phyloP scores from a whole-genome alignment of 1,284 basidiomycete species.

The Ceratobasidium sp. region DNA sequence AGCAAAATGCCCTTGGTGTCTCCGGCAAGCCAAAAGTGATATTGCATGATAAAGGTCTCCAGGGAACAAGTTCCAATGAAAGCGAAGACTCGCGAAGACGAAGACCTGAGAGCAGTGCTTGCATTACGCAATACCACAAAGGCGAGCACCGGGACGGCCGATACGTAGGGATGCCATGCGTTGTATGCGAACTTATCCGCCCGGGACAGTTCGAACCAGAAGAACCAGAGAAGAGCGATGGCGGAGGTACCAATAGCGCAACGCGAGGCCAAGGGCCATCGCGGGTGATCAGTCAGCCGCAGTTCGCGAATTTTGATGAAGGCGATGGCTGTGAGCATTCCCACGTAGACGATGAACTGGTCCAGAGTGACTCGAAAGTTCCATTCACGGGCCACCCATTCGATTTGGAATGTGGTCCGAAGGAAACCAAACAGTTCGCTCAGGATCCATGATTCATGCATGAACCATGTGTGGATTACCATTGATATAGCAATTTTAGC shows the following conservation, averaged over 20 bases:
- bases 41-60: slow-evolving; percentile 88
- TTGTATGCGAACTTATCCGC: slow-evolving; percentile 86
- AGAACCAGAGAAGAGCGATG: slow-evolving; percentile 73
- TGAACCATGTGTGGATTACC: slow-evolving; percentile 66
- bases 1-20: slow-evolving; percentile 86
- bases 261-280: slow-evolving; percentile 65
- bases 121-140: slow-evolving; percentile 81
- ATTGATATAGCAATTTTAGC: slow-evolving; percentile 73
- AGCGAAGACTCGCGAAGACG: slow-evolving; percentile 71
- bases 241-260: slow-evolving; percentile 57
- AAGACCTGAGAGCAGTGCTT: slow-evolving; percentile 69
- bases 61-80: slow-evolving; percentile 84
- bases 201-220: slow-evolving; percentile 78
- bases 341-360: slow-evolving; percentile 84
- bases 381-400: slow-evolving; percentile 87
- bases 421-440: slow-evolving; percentile 69
- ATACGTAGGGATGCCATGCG: slow-evolving; percentile 80
- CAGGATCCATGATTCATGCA: slow-evolving; percentile 69
- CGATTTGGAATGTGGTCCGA: slow-evolving; percentile 69
- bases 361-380: slow-evolving; percentile 85
- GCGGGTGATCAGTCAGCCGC: slow-evolving; percentile 70
- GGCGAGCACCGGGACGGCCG: slow-evolving; percentile 77
- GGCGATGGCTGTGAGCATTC: slow-evolving; percentile 78
- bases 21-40: slow-evolving; percentile 86
- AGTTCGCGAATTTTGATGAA: slow-evolving; percentile 78